Evolutionary conservation across 768 basidiomycete species (phyloP).

Genomic region (Cyclocybe cylindracea): DNA sequence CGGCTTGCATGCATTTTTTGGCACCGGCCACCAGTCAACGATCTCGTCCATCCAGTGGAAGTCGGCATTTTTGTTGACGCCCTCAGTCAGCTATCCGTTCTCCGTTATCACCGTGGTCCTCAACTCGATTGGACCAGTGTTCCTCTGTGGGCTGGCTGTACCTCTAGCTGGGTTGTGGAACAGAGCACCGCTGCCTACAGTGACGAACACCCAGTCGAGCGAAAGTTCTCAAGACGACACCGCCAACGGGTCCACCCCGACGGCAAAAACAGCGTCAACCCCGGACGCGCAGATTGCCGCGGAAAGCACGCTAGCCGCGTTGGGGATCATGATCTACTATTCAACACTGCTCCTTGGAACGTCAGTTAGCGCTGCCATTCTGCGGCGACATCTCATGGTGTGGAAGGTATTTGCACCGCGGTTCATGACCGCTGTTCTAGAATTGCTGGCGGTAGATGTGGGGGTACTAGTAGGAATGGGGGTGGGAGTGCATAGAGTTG

Average conservation of each 20-base stretch:
- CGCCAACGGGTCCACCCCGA: background rate
- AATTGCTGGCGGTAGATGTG: slow-evolving; percentile 70
- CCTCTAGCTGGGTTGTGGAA: slow-evolving; percentile 87
- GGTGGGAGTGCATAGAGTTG: slow-evolving; percentile 53
- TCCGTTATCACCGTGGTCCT: slow-evolving; percentile 72
- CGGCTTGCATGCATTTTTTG: slow-evolving; percentile 75
- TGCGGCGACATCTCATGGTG: slow-evolving; percentile 91
- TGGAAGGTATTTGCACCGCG: slow-evolving; percentile 99
- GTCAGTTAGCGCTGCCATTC: slow-evolving; percentile 69
- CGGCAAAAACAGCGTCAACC: slow-evolving; percentile 12
- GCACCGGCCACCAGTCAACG: slow-evolving; percentile 91
- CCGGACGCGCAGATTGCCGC: slow-evolving; percentile 34
- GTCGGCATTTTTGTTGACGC: slow-evolving; percentile 80
- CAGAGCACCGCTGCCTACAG: slow-evolving; percentile 55
- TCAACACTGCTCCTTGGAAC: slow-evolving; percentile 63
- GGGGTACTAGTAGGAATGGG: slow-evolving; percentile 64
- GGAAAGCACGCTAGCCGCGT: slow-evolving; percentile 50
- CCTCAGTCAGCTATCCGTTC: slow-evolving; percentile 67
- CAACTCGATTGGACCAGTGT: slow-evolving; percentile 77
- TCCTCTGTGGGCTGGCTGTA: slow-evolving; percentile 63
- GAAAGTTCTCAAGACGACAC: slow-evolving; percentile 6
- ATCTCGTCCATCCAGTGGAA: slow-evolving; percentile 96
- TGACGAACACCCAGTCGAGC: background rate
- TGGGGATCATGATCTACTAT: slow-evolving; percentile 76
- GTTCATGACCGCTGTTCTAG: slow-evolving; percentile 78